Percentiles rank a stretch among this genome's conserved stretches.
These are phyloP conservation scores for Euphrasia arctica DNA, from an alignment of 305 asterid species.

Conservation along the genomic window DNA sequence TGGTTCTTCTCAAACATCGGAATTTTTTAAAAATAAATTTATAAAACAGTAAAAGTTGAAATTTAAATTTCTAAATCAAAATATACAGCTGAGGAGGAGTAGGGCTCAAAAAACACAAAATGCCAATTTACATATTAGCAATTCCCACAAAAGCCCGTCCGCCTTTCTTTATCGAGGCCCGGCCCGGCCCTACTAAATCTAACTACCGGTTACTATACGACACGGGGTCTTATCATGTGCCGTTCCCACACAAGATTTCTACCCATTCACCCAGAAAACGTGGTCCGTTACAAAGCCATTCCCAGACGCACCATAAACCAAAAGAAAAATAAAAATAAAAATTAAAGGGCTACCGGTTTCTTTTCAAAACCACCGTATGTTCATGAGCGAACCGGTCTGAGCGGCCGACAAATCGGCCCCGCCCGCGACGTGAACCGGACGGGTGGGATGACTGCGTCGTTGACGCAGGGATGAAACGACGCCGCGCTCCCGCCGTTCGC, in stretches of 20 bases:
- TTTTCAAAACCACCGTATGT: neutral
- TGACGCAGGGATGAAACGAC: conserved; percentile 64
- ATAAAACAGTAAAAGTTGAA: neutral
- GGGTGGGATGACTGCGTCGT: conserved; percentile 42
- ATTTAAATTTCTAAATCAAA: neutral
- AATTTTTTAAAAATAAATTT: too few species aligned
- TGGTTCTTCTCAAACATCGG: too few species aligned
- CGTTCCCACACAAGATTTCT: conserved; percentile 16
- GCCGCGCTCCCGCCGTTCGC: conserved; percentile 26
- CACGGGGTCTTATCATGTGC: conserved; percentile 14
- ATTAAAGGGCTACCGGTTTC: neutral
- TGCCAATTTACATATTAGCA: conserved; percentile 4
- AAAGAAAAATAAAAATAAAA: neutral
- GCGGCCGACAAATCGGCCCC: conserved; percentile 41
- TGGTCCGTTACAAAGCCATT: conserved; percentile 21
- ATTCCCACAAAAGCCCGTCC: neutral
- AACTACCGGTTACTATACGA: neutral
- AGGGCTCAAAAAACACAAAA: neutral
- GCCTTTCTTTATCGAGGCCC: neutral
- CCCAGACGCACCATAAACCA: conserved; percentile 7
- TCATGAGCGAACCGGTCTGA: too few species aligned
- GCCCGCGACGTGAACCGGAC: conserved; percentile 28
- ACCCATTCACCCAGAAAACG: conserved; percentile 23
- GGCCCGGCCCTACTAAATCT: neutral
- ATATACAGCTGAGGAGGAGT: neutral